Base-by-base conservation (phyloP, 139 green algal species). In the Picochlorum sp. region DNA sequence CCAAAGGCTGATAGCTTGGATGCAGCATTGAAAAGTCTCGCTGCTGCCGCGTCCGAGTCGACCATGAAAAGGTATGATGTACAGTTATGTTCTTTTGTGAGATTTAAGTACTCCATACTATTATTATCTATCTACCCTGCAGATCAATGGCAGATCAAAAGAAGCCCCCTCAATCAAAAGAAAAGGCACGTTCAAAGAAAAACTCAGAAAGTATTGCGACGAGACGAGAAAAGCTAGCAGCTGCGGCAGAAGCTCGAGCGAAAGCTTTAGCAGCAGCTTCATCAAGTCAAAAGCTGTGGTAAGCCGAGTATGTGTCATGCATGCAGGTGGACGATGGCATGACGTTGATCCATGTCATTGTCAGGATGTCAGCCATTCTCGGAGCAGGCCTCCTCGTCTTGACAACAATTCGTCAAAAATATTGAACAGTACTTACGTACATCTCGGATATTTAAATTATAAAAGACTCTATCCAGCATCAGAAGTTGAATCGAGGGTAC, bases 231-330 rank as follows among this genome's bases (percentile, higher is more conserved):
- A 70, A 75, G 57, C 69, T 86, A 77, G 87, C 87, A 4, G 80
- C 82, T 26, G 87, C 87, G 4, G 87, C 87, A 18, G 87, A 94
- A 73, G 84, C 83, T 4, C 75, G 85, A 67, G 77, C 80, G 74
- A 77, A 81, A 58, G 78, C 80, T 26, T 62, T 92, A 66, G 65
- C 84, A 52, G 70, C 57, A 30, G 69, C 68, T 8, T 52, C 74
- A 4, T 54, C 71, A 54, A 67, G 78, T 72, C 74, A 83, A 60
- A 65, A 77, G 58, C 69, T 83, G 7, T 66, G 60, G 60, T 66
- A 55, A 45, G 34, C 47, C 11, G n/a, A 18, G 20, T 59, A 16
- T 59, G 14, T 21, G 8, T 59, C 5, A 20, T 59, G 15, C n/a
- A 34, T 59, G 51, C 51, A 59, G 51, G 51, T 13, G 20, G 20